phyloP scores from a whole-genome alignment of 176 grass and related monocot species.

The Lolium rigidum region DNA sequence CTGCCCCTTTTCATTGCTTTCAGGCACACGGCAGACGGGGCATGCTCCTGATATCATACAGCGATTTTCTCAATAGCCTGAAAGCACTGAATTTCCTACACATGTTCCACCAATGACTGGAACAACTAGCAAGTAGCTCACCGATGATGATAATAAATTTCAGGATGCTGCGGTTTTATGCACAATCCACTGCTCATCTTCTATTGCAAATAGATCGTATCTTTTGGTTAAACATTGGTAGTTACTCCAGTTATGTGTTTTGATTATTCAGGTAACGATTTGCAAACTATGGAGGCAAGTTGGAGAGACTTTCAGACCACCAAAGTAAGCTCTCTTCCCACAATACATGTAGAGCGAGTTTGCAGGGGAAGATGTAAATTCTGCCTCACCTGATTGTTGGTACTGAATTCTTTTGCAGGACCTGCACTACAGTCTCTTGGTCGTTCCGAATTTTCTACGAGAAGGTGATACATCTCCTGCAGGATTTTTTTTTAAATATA shows the following conservation, averaged over 20 bases:
- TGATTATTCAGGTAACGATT: conserved; percentile 81
- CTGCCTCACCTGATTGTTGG: conserved; percentile 20
- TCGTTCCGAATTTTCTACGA: conserved; percentile 99
- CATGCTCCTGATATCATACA: neutral
- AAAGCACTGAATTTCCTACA: neutral
- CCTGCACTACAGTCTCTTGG: conserved; percentile 98
- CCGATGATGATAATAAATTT: neutral
- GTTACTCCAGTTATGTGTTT: conserved; percentile 3
- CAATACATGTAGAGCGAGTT: conserved; percentile 10
- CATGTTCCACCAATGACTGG: neutral
- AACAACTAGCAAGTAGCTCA: conserved; percentile 33
- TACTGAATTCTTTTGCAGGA: conserved; percentile 66
- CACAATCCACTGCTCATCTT: conserved; percentile 1
- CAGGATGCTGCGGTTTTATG: neutral
- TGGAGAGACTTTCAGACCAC: conserved; percentile 96
- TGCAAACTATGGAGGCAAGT: conserved; percentile 99
- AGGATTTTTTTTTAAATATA: neutral
- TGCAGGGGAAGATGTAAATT: neutral
- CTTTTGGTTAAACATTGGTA: neutral
- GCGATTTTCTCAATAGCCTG: neutral
- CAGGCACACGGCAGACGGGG: neutral
- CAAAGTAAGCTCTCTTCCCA: conserved; percentile 69
- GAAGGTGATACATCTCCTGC: conserved; percentile 68
- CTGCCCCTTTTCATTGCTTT: conserved; percentile 19
- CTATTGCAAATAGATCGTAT: neutral